Evolutionary conservation across 2,329 filamentous ascomycete species (phyloP), one percentile per base, ranked within the genome.

Genomic region (Ceratocystis cubensis): DNA sequence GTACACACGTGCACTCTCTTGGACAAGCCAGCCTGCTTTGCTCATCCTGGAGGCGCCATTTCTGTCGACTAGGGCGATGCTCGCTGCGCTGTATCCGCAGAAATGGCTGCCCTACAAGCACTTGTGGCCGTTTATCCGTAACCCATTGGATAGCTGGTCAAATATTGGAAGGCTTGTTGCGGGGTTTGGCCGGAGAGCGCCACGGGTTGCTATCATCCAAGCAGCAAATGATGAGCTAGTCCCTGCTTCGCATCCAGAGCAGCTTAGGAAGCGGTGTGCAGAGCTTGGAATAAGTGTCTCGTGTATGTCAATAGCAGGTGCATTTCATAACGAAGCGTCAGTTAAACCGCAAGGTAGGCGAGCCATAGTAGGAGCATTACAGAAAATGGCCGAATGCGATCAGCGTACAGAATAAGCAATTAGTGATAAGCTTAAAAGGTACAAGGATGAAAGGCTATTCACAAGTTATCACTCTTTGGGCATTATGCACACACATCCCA

Each of bases 61-160:
- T 69, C 82, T 86, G 0, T 88, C 84, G 56, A 82, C 89, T 66
- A 80, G 82, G 67, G 82, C 81, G 20, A 91, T 93, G 87, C 78
- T 93, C 5, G 76, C 82, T 53, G 84, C 83, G 1, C 74, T 93
- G 2, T 93, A 92, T 72, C 88, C 88, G 0, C 87, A 91, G 71
- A 88, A 83, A 70, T 92, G 88, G 88, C 77, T 92, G 5, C 89
- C 89, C 0, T 93, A 93, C 73, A 82, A 82, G 61, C 85, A 92
- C 72, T 78, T 93, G 0, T 84, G 84, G 79, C 87, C 86, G 0
- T 91, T 92, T 72, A 78, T 92, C 10, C 80, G 87, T 70, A 91
- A 81, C 68, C 81, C 83, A 50, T 75, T 85, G 45, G 80, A 85
- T 69, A 84, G 78, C 69, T 80, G 75, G 76, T 72, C 75, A 65